Conservation (phyloP, 1,284 basidiomycete species). For the Schizophyllum amplum region DNA sequence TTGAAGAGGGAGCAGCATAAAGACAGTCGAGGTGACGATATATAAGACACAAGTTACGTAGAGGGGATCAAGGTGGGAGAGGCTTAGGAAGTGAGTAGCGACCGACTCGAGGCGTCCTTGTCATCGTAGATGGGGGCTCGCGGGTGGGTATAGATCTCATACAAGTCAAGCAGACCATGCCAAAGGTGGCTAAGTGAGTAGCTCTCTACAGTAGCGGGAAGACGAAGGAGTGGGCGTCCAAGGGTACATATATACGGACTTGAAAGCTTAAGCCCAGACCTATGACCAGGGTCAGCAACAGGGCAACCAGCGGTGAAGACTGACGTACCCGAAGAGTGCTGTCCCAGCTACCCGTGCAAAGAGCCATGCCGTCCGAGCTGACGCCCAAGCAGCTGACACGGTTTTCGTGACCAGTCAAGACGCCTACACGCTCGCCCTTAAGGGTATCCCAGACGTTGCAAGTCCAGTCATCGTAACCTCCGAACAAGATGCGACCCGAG, state of each 20-base stretch:
- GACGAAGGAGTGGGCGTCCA: not conserved
- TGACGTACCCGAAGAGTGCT: conserved; percentile 83
- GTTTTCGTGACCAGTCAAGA: conserved; percentile 96
- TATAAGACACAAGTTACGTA: conserved; percentile 20
- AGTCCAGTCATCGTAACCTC: conserved; percentile 99
- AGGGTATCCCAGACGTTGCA: conserved; percentile 99
- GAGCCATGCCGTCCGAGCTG: conserved; percentile 92
- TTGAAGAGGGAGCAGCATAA: conserved; percentile 9
- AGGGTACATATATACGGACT: not conserved
- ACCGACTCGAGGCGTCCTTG: conserved; percentile 50
- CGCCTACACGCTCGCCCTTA: conserved; percentile 95
- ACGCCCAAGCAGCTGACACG: conserved; percentile 95
- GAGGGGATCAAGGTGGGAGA: conserved; percentile 24
- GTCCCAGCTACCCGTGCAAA: conserved; percentile 98
- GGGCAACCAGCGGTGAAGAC: conserved; percentile 10
- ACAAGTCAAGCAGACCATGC: conserved; percentile 12
- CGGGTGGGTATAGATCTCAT: conserved; percentile 44
- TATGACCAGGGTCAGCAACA: conserved; percentile 18
- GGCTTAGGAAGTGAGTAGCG: conserved; percentile 39
- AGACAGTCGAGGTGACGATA: conserved; percentile 15
- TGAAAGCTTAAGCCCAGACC: conserved; percentile 51
- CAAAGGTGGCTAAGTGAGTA: not conserved
- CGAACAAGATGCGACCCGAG: conserved; percentile 94
- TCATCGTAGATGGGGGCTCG: conserved; percentile 30
- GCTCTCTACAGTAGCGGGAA: not conserved